Base-by-base conservation (phyloP, 169 alveolate genomes). In the Cryptosporidium baileyi region DNA sequence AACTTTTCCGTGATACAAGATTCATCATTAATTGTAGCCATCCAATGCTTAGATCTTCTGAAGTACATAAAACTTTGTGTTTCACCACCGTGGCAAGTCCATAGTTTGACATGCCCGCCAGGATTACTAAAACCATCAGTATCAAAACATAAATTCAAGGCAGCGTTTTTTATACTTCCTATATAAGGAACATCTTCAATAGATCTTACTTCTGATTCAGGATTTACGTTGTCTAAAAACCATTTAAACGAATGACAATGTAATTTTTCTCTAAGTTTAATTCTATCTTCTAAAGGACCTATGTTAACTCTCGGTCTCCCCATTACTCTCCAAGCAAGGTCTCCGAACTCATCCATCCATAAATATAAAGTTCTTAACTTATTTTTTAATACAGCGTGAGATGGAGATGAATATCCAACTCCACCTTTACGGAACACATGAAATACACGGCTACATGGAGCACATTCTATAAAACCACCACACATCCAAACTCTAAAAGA, bases 401-500 rank as follows among this genome's bases (percentile, higher is more conserved):
- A 34, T 1, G 92, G 92, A 32, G 88, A 65, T 28, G 82, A 59
- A 74, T 90, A 90, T 1, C 91, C 91, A 13, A 81, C 82, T 17
- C 93, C 93, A 19, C 93, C 93, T n/a, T 82, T 81, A 2, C 93
- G 22, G 60, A 89, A 90, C 8, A 89, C 79, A 61, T 90, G 94
- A 88, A 74, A 85, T 36, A 90, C 91, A 22, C 92, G 81, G 40
- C 91, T 80, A 36, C 94, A 90, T 15, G 92, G 90, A 1, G 94
- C 90, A 52, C 94, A 90, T 52, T 89, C 92, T 30, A 90, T 81
- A 11, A 52, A n/a, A 36, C 94, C 94, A 17, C 94, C 94, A 59
- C 94, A 90, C 90, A 85, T 91, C 94, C 94, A 90, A 45, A 80
- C 54, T 45, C 94, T 57, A 80, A 90, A 90, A 28, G 90, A 80